Conservation (phyloP, 192 early-diverging fungal genomes). For the Glomus cerebriforme region DNA sequence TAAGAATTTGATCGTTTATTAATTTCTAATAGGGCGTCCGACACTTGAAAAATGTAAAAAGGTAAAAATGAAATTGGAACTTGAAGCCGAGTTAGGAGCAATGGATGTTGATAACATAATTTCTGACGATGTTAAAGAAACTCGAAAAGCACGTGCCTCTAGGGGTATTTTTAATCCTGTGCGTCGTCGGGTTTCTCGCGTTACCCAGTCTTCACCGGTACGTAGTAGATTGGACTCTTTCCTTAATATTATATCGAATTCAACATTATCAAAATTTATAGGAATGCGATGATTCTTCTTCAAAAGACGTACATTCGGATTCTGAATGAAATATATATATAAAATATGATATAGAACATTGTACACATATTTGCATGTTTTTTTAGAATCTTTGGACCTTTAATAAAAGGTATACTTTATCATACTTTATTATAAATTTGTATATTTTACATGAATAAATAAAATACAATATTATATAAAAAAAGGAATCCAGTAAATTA, state of each 20-base stretch:
- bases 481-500: too few relatives aligned
- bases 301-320: background rate
- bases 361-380: too few relatives aligned
- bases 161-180: conserved; percentile 11
- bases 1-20: background rate
- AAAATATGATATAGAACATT: too few relatives aligned
- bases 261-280: background rate
- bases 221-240: background rate
- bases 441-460: too few relatives aligned
- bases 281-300: background rate
- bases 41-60: conserved; percentile 17
- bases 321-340: too few relatives aligned
- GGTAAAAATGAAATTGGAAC: background rate
- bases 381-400: too few relatives aligned
- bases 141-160: conserved; percentile 11
- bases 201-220: background rate
- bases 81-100: conserved; percentile 19
- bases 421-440: too few relatives aligned
- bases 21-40: background rate
- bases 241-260: background rate
- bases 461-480: too few relatives aligned
- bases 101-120: conserved; percentile 24
- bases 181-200: background rate
- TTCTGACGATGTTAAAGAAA: conserved; percentile 16
- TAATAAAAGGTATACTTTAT: too few relatives aligned